These are phyloP conservation scores for Echria macrotheca DNA, from an alignment of 495 filamentous ascomycete genomes.

Conservation along the genomic window DNA sequence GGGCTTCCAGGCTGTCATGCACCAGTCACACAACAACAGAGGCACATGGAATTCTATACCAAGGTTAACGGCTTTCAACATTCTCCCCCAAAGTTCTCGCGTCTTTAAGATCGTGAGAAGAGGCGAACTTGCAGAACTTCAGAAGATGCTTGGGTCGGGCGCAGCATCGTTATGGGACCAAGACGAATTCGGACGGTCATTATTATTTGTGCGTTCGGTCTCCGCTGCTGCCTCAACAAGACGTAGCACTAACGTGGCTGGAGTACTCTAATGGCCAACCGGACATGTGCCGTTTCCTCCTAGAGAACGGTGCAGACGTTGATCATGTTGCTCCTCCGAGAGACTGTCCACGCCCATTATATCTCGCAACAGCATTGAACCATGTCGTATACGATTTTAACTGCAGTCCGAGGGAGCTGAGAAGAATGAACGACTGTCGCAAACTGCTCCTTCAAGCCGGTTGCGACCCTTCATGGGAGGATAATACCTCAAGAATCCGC, in stretches of 20 bases:
- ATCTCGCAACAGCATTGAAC: background rate
- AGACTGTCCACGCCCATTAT: background rate
- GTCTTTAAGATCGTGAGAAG: background rate
- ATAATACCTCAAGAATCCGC: too few relatives aligned
- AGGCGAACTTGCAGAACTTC: background rate
- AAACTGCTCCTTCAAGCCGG: slow-evolving; percentile 4
- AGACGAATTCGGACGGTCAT: background rate
- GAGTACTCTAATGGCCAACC: slow-evolving; percentile 1
- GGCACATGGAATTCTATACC: background rate
- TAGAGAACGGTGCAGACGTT: slow-evolving; percentile 7
- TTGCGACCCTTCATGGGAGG: slow-evolving; percentile 1
- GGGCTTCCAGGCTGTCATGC: background rate
- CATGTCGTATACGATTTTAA: background rate
- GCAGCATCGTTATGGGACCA: slow-evolving; percentile 7
- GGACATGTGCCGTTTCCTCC: slow-evolving; percentile 8
- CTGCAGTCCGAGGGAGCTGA: background rate
- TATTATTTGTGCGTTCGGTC: slow-evolving; percentile 5
- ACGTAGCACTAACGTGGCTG: background rate
- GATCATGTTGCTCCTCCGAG: background rate
- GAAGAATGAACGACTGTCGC: background rate
- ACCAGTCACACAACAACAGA: background rate
- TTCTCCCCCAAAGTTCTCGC: background rate
- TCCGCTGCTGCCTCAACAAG: too few relatives aligned
- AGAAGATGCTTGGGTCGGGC: background rate
- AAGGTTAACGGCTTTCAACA: background rate